Percentiles rank a stretch among this genome's conserved stretches.
phyloP scores from a whole-genome alignment of 768 basidiomycete genomes.

The Boletus tylopilopsis region DNA sequence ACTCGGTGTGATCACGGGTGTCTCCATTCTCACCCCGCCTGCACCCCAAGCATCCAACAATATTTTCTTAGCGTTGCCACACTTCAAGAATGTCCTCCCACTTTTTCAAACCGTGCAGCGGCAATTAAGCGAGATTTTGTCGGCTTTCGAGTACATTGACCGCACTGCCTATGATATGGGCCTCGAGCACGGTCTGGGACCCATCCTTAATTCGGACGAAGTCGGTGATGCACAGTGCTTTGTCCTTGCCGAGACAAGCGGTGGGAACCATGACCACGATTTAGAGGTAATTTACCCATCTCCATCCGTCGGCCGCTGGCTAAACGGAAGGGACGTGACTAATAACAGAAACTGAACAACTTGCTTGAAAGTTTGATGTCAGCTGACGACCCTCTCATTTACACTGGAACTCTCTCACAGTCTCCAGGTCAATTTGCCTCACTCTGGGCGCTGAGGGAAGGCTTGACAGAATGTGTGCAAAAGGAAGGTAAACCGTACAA shows the following conservation, averaged over 20 bases:
- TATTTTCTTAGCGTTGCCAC: conserved; percentile 84
- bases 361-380: conserved; percentile 78
- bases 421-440: conserved; percentile 85
- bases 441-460: conserved; percentile 90
- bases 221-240: conserved; percentile 81
- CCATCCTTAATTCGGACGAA: conserved; percentile 70
- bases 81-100: conserved; percentile 82
- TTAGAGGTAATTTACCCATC: conserved; percentile 59
- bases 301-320: conserved; percentile 6
- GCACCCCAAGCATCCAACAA: conserved; percentile 84
- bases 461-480: conserved; percentile 85
- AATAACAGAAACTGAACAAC: conserved; percentile 73
- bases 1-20: conserved; percentile 90
- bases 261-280: conserved; percentile 89
- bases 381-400: conserved; percentile 71
- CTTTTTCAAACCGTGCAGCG: conserved; percentile 78
- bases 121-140: conserved; percentile 90
- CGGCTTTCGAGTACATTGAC: conserved; percentile 97
- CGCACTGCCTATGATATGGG: conserved; percentile 79
- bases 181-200: conserved; percentile 78
- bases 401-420: conserved; percentile 89
- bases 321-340: conserved; percentile 1
- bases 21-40: conserved; percentile 89
- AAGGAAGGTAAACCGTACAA: conserved; percentile 97
- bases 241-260: conserved; percentile 92